Evolutionary conservation across 495 filamentous ascomycete genomes (phyloP).

Genomic region (Daldinia loculata): DNA sequence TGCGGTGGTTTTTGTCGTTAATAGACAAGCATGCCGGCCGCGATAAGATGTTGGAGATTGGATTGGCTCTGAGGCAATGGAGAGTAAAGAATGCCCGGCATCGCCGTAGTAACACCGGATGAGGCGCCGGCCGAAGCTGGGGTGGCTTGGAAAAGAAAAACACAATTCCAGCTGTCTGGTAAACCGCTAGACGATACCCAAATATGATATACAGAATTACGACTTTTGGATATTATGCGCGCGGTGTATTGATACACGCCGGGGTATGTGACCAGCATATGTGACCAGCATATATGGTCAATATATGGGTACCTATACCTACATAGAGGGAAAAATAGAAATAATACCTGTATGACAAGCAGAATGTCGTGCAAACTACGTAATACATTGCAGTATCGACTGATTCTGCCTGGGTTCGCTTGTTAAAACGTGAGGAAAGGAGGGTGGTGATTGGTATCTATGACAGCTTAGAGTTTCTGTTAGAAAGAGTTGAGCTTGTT

Average conservation of each 20-base stretch:
- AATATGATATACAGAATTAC: constrained; percentile 5
- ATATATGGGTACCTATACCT: constrained; percentile 2
- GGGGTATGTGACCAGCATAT: constrained; percentile 15
- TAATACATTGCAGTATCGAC: constrained; percentile 14
- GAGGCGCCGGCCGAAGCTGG: constrained; percentile 15
- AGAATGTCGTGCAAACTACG: constrained; percentile 6
- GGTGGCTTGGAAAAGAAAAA: constrained; percentile 1
- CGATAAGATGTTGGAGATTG: constrained; percentile 38
- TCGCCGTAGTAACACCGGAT: neutral
- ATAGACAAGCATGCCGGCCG: constrained; percentile 46
- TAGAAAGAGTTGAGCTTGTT: constrained; percentile 38
- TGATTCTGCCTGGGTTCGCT: constrained; percentile 24
- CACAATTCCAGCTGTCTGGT: neutral
- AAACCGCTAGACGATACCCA: constrained; percentile 5
- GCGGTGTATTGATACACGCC: constrained; percentile 11
- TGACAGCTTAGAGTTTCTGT: constrained; percentile 11
- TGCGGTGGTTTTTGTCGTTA: constrained; percentile 51
- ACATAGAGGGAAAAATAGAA: neutral
- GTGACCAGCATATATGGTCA: constrained; percentile 4
- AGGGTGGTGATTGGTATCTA: constrained; percentile 27
- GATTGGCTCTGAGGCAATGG: constrained; percentile 41
- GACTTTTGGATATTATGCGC: constrained; percentile 7
- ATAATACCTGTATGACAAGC: constrained; percentile 19
- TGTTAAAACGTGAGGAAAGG: constrained; percentile 11
- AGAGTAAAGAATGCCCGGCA: constrained; percentile 31